Conservation (phyloP, 2,329 filamentous ascomycete genomes). For the Drechslerella stenobrocha region DNA sequence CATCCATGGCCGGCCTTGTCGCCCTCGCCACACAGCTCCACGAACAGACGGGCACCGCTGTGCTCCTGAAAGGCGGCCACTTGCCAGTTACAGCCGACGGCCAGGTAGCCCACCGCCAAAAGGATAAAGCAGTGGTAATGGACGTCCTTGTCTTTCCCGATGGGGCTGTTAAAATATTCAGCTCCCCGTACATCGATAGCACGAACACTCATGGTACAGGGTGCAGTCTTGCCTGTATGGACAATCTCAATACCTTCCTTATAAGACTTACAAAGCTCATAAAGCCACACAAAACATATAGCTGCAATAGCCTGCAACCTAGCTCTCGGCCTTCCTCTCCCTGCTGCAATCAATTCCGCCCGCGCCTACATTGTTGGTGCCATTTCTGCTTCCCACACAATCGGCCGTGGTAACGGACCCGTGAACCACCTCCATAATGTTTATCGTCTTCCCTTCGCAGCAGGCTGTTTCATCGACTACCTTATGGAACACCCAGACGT, state of each 20-base stretch:
- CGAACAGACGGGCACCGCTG: slow-evolving; percentile 72
- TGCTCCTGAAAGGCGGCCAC: slow-evolving; percentile 90
- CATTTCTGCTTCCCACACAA: slow-evolving; percentile 62
- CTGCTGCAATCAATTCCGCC: slow-evolving; percentile 61
- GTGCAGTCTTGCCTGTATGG: slow-evolving; percentile 83
- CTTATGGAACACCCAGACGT: slow-evolving; percentile 75
- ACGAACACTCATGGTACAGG: slow-evolving; percentile 92
- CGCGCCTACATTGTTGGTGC: slow-evolving; percentile 66
- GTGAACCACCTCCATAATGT: slow-evolving; percentile 70
- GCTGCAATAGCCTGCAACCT: slow-evolving; percentile 68
- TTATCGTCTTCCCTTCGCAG: slow-evolving; percentile 64
- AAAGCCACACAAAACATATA: slow-evolving; percentile 45
- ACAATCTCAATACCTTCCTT: background rate
- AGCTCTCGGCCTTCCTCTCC: slow-evolving; percentile 59
- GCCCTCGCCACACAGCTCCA: slow-evolving; percentile 68
- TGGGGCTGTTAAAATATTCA: slow-evolving; percentile 63
- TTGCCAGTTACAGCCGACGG: slow-evolving; percentile 71
- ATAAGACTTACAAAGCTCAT: background rate
- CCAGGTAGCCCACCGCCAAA: slow-evolving; percentile 62
- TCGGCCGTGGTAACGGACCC: slow-evolving; percentile 66
- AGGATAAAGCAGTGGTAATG: slow-evolving; percentile 69
- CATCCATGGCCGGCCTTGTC: slow-evolving; percentile 56
- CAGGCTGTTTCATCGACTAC: slow-evolving; percentile 81
- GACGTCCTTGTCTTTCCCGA: slow-evolving; percentile 72
- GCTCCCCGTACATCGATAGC: slow-evolving; percentile 71